Evolutionary conservation across 176 grass and related monocot genomes (phyloP).

Genomic region (Themeda triandra): DNA sequence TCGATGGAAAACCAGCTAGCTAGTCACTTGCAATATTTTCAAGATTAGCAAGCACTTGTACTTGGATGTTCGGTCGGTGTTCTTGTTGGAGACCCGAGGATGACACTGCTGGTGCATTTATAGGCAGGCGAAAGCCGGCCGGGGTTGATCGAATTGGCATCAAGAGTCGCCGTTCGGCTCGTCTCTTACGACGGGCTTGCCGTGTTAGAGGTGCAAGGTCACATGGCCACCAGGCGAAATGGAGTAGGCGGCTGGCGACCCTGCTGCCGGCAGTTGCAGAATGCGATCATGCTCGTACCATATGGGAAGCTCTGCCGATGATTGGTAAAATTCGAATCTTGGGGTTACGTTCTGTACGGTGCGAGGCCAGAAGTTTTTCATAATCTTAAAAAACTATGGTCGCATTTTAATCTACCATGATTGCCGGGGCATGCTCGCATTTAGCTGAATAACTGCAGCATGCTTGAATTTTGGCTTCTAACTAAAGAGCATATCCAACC

Average conservation of each 20-base stretch:
- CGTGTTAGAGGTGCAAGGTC: conserved; percentile 15
- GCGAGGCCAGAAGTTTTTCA: no score
- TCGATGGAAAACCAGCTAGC: not conserved
- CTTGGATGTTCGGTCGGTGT: not conserved
- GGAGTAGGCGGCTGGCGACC: conserved; percentile 26
- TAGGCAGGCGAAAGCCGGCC: not conserved
- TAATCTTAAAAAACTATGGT: not conserved
- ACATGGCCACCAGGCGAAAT: conserved; percentile 41
- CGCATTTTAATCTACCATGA: not conserved
- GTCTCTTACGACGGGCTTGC: conserved; percentile 4
- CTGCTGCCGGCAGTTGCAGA: not conserved
- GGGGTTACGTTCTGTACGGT: not conserved
- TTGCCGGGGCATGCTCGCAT: no score
- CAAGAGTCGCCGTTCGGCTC: not conserved
- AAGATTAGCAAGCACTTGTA: not conserved
- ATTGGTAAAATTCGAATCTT: not conserved
- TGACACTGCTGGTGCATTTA: conserved; percentile 28
- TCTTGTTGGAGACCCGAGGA: not conserved
- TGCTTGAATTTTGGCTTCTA: no score
- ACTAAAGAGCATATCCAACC: no score
- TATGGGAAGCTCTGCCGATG: not conserved
- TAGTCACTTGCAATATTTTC: not conserved
- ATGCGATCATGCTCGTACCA: not conserved
- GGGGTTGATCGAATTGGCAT: not conserved
- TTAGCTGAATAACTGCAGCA: no score